phyloP scores from a whole-genome alignment of 306 rosid genomes.

The Pyrus pyrifolia region DNA sequence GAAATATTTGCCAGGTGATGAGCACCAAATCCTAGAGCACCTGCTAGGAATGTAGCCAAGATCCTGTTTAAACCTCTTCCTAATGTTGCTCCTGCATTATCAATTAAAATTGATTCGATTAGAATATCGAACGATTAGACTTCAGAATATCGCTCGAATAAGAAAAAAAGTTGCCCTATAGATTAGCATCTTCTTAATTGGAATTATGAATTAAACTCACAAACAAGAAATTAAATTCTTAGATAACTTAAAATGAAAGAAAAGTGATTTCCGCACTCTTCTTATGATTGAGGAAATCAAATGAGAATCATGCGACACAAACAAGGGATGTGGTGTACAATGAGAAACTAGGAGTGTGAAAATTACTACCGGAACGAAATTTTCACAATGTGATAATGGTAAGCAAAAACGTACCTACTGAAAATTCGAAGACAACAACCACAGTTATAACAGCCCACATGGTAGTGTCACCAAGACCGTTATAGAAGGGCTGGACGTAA shows the following conservation, averaged over 20 bases:
- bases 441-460: constrained; percentile 28
- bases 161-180: neutral
- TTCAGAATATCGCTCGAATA: neutral
- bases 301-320: neutral
- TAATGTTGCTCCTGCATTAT: constrained; percentile 30
- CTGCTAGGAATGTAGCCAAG: constrained; percentile 27
- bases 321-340: neutral
- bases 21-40: constrained; percentile 26
- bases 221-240: neutral
- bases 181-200: neutral
- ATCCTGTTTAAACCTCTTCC: constrained; percentile 33
- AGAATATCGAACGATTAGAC: too few species aligned
- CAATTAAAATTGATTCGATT: too few species aligned
- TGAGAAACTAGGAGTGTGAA: neutral
- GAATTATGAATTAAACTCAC: neutral
- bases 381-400: neutral
- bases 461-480: constrained; percentile 7
- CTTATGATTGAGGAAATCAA: neutral
- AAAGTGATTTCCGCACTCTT: neutral
- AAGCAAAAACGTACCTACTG: constrained; percentile 14
- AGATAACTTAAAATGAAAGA: too few species aligned
- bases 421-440: constrained; percentile 17
- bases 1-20: constrained; percentile 19
- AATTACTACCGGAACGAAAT: neutral
- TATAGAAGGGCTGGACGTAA: constrained; percentile 15